Evolutionary conservation across 2,329 filamentous ascomycete genomes (phyloP), one percentile per base, ranked within the genome.

Genomic region (Colletotrichum euphorbiae): DNA sequence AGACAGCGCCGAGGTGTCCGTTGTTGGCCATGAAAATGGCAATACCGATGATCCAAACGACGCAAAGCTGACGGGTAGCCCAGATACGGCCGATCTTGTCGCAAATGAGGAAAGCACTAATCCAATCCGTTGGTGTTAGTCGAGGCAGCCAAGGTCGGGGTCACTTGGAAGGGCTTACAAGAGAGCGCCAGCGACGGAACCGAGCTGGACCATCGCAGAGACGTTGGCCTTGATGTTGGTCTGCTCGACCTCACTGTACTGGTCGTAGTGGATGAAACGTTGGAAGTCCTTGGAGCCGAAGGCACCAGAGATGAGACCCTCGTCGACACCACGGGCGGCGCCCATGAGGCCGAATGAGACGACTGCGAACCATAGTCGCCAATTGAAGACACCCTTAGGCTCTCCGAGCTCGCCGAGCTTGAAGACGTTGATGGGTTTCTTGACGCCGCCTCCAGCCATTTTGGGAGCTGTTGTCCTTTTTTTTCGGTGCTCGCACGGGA

Each of bases 191-290:
- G 83, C 89, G 33, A 94, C 91, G 24, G 88, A 91, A 24, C 92
- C 92, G 73, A 94, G 88, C 78, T 94, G 92, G 0, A 94, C 92
- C 92, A 94, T 94, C 54, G 90, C 87, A 2, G 91, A 91, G 62
- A 94, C 91, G 77, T 94, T 94, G 72, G 86, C 89, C 78, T 91
- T 89, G 80, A 91, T 89, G 76, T 92, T 89, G 69, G 90, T 89
- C 74, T 86, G 81, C 52, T 87, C 83, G 4, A 84, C 80, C 0
- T 78, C 73, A 51, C 78, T 81, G 73, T 89, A 89, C 2, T 82
- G 80, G 6, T 81, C 78, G 69, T 89, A 87, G 71, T 87, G 74
- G 75, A 92, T 90, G 38, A 82, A 83, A 1, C 77, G 71, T 72
- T 90, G 84, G 76, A 93, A 93, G 58, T 89, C 82, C 70, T 84